Base-by-base conservation (phyloP, 495 filamentous ascomycete genomes). In the Penicillium cosmopolitanum region DNA sequence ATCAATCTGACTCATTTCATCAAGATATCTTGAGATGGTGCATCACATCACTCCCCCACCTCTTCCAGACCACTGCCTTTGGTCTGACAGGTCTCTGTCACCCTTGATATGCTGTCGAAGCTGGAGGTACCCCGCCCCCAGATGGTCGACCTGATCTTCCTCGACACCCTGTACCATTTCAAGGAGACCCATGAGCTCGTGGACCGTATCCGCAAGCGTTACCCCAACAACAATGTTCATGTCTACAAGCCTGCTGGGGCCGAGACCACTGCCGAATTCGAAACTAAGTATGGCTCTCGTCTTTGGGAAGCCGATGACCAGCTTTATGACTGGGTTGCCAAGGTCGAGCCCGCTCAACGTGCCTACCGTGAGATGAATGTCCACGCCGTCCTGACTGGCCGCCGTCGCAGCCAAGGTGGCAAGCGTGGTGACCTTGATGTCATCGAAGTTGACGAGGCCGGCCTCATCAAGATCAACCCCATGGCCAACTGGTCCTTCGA, bases 391-490 rank as follows among this genome's bases (percentile, higher is more conserved):
- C 79, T 98, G 53, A 98, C 96, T n/a, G 95, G 95, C 34, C 92
- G 95, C 46, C 85, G 95, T 44, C 85, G 90, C 56, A 95, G 91
- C 59, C 95, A 98, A 77, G 96, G 96, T 57, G 96, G 92, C 64
- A 91, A 96, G 81, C 88, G 95, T 44, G 93, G 93, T 50, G 85
- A 88, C 64, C 84, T 98, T 47, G 87, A 89, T 63, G 87, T 98
- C 72, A 84, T 98, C 62, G 95, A 98, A 72, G 82, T 97, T 12
- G 93, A 97, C 69, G 93, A 97, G 55, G 88, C 89, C 50, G 93
- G 93, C 43, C 80, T 98, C 51, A 85, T 98, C 84, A 98, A 98
- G 80, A 86, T 98, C 82, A 98, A 98, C 79, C 96, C 95, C n/a
- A 81, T 98, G 44, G 93, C 92, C 64, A 96, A 96, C 81, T 98